Evolutionary conservation across 2,329 filamentous ascomycete species (phyloP).

Genomic region (Diaporthe longicolla): DNA sequence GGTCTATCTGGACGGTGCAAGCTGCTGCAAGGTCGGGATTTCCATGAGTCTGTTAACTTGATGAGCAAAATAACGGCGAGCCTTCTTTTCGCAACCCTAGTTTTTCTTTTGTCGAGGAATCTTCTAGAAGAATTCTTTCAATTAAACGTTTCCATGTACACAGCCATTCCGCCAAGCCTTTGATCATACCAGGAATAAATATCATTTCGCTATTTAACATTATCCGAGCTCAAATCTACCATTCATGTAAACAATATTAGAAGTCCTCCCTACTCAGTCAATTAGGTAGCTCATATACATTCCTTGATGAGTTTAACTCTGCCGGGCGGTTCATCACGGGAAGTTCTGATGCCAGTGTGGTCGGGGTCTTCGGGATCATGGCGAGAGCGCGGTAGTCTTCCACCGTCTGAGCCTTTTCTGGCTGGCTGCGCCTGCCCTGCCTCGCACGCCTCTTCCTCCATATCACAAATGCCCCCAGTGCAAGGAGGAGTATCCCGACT

Average conservation of each 20-base stretch:
- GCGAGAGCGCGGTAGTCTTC: neutral
- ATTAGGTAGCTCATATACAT: constrained; percentile 10
- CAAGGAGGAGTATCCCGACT: neutral
- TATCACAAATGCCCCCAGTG: neutral
- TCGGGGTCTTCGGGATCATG: neutral
- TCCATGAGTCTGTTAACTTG: too few relatives aligned
- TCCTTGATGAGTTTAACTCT: neutral
- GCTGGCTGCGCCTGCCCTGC: neutral
- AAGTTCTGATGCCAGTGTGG: neutral
- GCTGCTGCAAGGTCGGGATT: too few relatives aligned
- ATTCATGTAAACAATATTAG: too few relatives aligned
- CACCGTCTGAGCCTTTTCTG: neutral
- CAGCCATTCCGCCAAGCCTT: neutral
- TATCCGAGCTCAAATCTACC: neutral
- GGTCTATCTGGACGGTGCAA: too few relatives aligned
- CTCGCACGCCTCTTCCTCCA: constrained; percentile 15
- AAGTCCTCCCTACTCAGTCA: neutral
- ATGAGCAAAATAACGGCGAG: too few relatives aligned
- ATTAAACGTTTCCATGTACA: too few relatives aligned
- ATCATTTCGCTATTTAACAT: neutral
- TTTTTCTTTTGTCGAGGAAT: too few relatives aligned
- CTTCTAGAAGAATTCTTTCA: too few relatives aligned
- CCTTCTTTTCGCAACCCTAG: too few relatives aligned
- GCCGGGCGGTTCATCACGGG: neutral
- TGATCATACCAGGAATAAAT: neutral